Conservation (phyloP, 805 yeast genomes). For the Ogataea paraovalis region DNA sequence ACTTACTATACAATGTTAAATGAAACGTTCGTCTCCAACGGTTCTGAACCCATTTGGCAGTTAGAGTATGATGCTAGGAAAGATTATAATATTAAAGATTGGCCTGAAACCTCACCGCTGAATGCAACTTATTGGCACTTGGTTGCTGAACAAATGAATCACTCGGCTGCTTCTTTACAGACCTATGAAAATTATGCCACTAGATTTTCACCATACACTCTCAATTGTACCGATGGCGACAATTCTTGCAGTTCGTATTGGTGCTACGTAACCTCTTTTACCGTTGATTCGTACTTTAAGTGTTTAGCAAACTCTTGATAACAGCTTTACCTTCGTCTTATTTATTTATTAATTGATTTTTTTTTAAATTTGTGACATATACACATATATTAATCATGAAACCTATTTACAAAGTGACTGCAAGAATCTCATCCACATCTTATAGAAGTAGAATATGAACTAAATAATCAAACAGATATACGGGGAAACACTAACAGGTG, state of each 20-base stretch:
- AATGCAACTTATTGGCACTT: slow-evolving; percentile 67
- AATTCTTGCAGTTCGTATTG: slow-evolving; percentile 39
- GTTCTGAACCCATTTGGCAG: slow-evolving; percentile 58
- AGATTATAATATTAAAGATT: slow-evolving; percentile 43
- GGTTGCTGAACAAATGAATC: slow-evolving; percentile 44
- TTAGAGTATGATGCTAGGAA: slow-evolving; percentile 64
- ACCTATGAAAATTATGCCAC: slow-evolving; percentile 44
- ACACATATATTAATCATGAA: not conserved
- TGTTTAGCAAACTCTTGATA: slow-evolving; percentile 12
- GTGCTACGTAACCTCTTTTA: slow-evolving; percentile 39
- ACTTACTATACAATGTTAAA: slow-evolving; percentile 60
- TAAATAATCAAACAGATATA: no score
- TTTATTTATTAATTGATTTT: no score
- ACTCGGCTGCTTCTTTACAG: slow-evolving; percentile 44
- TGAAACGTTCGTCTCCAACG: slow-evolving; percentile 49
- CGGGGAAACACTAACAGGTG: not conserved
- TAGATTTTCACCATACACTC: slow-evolving; percentile 53
- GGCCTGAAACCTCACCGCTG: slow-evolving; percentile 59
- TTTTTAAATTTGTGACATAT: not conserved
- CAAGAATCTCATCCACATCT: not conserved
- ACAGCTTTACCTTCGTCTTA: no score
- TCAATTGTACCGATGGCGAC: slow-evolving; percentile 45
- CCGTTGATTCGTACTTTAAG: slow-evolving; percentile 29
- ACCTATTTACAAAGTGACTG: slow-evolving; percentile 6
- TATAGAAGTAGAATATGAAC: not conserved